A percentile compares a stretch with the other conserved stretches of the same genome.
Evolutionary conservation across 202 grass and related monocot genomes (phyloP).

Genomic region (Dendrocalamus latiflorus): DNA sequence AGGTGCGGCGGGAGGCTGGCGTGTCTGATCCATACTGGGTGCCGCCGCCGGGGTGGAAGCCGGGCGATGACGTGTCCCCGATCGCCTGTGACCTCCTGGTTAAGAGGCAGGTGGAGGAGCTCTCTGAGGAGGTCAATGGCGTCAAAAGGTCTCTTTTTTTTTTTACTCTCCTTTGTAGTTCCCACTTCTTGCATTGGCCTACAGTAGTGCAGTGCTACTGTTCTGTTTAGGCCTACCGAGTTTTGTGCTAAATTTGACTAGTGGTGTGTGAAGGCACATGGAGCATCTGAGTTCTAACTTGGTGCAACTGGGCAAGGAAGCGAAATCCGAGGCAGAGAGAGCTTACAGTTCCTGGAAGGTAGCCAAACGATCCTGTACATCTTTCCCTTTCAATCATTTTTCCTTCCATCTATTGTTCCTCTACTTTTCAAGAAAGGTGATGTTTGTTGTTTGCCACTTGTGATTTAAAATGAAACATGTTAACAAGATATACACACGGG

Average conservation of each 20-base stretch:
- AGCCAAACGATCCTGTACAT: constrained; percentile 7
- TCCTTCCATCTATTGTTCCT: not conserved
- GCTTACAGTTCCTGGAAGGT: constrained; percentile 40
- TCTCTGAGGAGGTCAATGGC: constrained; percentile 43
- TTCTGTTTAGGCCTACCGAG: not conserved
- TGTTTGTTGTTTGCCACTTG: not conserved
- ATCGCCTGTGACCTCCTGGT: constrained; percentile 31
- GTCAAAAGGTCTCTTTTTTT: constrained; percentile 50
- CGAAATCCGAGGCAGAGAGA: constrained; percentile 35
- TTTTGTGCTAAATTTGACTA: constrained; percentile 15
- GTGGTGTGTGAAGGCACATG: constrained; percentile 35
- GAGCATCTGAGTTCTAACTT: constrained; percentile 40
- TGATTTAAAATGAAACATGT: not conserved
- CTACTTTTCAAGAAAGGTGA: not conserved
- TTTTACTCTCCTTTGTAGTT: not conserved
- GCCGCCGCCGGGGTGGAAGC: constrained; percentile 72
- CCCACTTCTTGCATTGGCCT: not conserved
- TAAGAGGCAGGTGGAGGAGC: constrained; percentile 44
- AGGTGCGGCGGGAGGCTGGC: constrained; percentile 52
- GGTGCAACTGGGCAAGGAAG: constrained; percentile 30
- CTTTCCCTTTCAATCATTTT: not conserved
- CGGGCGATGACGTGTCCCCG: constrained; percentile 44
- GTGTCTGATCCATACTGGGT: constrained; percentile 73
- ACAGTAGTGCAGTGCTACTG: not conserved
- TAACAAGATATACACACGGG: not conserved